Evolutionary conservation across 805 yeast genomes (phyloP), one percentile per base, ranked within the genome.

Genomic region (Kuraishia hungarica): DNA sequence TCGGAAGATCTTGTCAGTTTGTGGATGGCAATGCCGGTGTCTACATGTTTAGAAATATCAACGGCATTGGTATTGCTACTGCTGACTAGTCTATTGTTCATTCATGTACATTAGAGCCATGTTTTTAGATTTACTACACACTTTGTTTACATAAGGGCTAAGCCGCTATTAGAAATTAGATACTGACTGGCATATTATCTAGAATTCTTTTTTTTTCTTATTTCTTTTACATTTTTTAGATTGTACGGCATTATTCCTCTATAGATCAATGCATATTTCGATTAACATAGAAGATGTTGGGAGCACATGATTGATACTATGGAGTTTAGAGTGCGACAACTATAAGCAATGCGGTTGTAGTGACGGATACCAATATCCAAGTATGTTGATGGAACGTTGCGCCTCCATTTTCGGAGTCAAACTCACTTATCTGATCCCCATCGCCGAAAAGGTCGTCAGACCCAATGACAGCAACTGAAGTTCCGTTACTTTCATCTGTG

Each of bases 11-110:
- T 62, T 86, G 91, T 65, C 90, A 86, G 67, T 86, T 80, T 60
- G 89, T 86, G 55, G 91, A 84, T 58, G 90, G 88, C 63, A 83
- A 82, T 59, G 76, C 79, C 60, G 89, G 89, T 56, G 82, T 84
- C 26, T 65, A 73, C 71, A 88, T 88, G 94, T 88, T 75, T 69
- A 79, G 94, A 73, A 88, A 88, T 72, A 63, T 74, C 63, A 88
- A 88, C 70, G 79, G 81, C 53, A 65, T 79, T 51, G 92, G 92
- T 58, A 67, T 68, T 29, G 52, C 43, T 35, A 10, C 43, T 35
- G 5, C 43, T 8, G 43, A 35, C 43, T 35, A 35, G 43, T 35
- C n/a, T 15, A 13, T 35, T 8, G 17, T 17, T 35, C 43, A 35
- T 13, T 15, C 17, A 35, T 35, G 43, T 35, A 35, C 43, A 35